A percentile compares a stretch with the other conserved stretches of the same genome.
phyloP scores from a whole-genome alignment of 2,329 filamentous ascomycete genomes.

The Blastomyces percursus region DNA sequence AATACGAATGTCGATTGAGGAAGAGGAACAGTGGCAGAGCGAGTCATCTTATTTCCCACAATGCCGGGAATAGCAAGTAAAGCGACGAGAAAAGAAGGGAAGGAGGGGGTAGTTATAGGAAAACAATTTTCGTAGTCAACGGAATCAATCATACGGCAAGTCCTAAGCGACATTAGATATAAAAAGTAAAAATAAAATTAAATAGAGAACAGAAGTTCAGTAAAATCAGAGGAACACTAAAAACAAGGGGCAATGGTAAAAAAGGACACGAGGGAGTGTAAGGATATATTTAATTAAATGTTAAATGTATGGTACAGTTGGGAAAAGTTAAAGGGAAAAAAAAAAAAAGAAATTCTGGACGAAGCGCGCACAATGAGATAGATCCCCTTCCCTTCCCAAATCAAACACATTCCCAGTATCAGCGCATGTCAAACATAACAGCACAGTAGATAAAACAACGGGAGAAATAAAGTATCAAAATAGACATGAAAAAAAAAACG shows the following conservation, averaged over 20 bases:
- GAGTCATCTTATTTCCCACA: background rate
- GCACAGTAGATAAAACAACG: too few species aligned
- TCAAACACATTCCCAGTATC: background rate
- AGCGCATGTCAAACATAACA: background rate
- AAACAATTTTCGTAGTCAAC: background rate
- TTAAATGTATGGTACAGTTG: background rate
- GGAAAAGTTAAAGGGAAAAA: background rate
- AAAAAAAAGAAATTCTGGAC: background rate
- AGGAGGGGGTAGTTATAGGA: background rate
- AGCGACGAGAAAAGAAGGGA: background rate
- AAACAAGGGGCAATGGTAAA: background rate
- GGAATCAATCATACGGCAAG: background rate
- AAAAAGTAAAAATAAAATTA: background rate
- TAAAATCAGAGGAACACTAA: background rate
- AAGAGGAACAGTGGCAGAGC: background rate
- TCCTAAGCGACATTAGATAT: background rate
- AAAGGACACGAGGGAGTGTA: background rate
- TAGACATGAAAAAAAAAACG: background rate
- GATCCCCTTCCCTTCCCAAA: too few species aligned
- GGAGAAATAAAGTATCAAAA: background rate
- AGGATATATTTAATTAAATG: background rate
- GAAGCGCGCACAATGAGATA: too few species aligned
- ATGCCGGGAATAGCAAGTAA: background rate
- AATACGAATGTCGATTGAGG: background rate
- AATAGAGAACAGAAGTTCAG: background rate